Base-by-base conservation (phyloP, 2,329 filamentous ascomycete species). In the Fusarium udum region DNA sequence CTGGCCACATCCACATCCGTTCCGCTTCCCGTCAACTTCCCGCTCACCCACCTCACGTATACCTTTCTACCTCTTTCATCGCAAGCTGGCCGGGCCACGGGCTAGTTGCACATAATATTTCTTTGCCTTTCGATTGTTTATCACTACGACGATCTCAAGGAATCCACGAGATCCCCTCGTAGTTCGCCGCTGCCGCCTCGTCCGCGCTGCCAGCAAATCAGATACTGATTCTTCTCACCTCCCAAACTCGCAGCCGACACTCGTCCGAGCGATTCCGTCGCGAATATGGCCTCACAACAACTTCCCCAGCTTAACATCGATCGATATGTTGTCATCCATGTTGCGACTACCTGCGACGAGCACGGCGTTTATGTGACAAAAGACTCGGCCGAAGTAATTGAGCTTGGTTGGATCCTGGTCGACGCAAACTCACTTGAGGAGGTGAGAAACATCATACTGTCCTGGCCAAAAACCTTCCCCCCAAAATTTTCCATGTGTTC, bases 351-450 rank as follows among this genome's bases (percentile, higher is more conserved):
- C 77, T 99, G 96, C 85, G 96, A 99, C 84, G 96, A 99, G 84
- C 96, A 99, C 85, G 96, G 96, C 73, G 96, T 99, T 75, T 99
- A 99, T 84, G 96, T 99, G 67, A 99, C 96, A 69, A 98, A 98
- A 85, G 96, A 99, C 85, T 98, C 96, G 67, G 96, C 96, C 72
- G 96, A 99, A 87, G 96, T 99, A 76, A 99, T 99, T 84, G 96
- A 99, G 89, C 89, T 99, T 81, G 96, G 95, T 74, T 99, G 96
- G 96, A 97, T 98, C 81, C 86, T 99, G 80, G 88, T 98, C 73
- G 95, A 98, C 82, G 92, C 94, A 75, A 96, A 95, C 86, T 92
- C 90, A 73, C 93, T 95, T 78, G 95, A 98, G 79, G 95, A 98
- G 92, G 95, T 97, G 87, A 84, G 90, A 76, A 77, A 71, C 70